Base-by-base conservation (phyloP, 1,284 basidiomycete genomes). In the Fistulinella cinereoalba region DNA sequence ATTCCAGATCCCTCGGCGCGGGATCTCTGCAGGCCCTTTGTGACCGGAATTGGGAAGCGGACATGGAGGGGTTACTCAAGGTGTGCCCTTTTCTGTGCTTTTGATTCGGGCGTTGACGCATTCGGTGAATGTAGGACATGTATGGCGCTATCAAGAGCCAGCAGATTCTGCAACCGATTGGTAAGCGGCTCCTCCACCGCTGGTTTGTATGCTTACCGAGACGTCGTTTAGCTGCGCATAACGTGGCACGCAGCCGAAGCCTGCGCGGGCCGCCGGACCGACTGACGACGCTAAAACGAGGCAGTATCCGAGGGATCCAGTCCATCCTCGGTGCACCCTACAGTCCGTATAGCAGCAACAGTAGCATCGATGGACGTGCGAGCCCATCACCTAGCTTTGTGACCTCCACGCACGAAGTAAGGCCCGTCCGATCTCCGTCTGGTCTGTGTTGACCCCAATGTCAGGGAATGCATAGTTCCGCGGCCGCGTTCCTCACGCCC, bases 131-230 rank as follows among this genome's bases (percentile, higher is more conserved):
- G n/a, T 49, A 94, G 87, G 96, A 99, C 60, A 97, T 99, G 75
- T 99, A 95, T 72, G 79, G 78, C 50, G 85, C 92, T 11, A 85
- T 98, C 67, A 94, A 95, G 70, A 79, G 73, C 37, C 90, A 95
- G 55, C 91, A 94, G 57, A 97, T 99, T 53, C 70, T 96, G 41
- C 88, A 97, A 52, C 92, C 93, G 36, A 67, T 80, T 19, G 76
- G 68, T 44, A 71, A 73, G 52, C 4, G 65, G 65, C 49, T 55
- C 70, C 11, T 50, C 57, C 40, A 69, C 21, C 71, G 79, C 31
- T 62, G 74, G 10, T 83, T 80, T 10, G 71, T 71, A 39, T 77
- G 78, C 33, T 84, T 79, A 24, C 61, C 79, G 29, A 77, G 72
- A 46, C 77, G 75, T 29, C 76, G 73, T 5, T 62, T 68, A 47